These are phyloP conservation scores for Aspergillus floridensis DNA, from an alignment of 2,329 filamentous ascomycete genomes.

Conservation along the genomic window DNA sequence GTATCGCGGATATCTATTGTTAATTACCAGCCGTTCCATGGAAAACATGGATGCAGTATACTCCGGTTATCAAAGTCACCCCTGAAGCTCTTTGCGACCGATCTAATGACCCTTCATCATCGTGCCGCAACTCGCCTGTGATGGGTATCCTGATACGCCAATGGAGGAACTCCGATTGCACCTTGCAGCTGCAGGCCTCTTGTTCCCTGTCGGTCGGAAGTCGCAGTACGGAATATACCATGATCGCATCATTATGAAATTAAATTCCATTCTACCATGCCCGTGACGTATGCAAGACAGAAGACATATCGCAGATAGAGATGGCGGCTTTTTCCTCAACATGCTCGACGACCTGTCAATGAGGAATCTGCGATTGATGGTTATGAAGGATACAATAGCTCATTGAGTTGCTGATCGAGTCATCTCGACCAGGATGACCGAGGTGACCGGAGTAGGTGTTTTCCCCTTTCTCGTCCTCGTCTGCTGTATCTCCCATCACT, in stretches of 20 bases:
- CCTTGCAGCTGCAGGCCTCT: conserved; percentile 11
- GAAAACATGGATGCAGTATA: not conserved
- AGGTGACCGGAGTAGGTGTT: too few relatives aligned
- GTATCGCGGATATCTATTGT: not conserved
- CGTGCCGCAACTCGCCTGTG: not conserved
- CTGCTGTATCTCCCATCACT: not conserved
- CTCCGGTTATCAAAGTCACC: not conserved
- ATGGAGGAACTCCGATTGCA: not conserved
- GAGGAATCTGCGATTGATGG: too few relatives aligned
- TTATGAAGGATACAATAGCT: not conserved
- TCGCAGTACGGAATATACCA: not conserved
- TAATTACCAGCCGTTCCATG: not conserved
- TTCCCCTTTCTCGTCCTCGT: not conserved
- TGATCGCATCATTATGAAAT: conserved; percentile 1
- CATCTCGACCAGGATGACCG: not conserved
- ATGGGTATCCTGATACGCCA: conserved; percentile 5
- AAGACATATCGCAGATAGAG: not conserved
- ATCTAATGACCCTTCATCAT: conserved; percentile 1
- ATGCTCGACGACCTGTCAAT: not conserved
- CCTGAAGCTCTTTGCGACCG: conserved; percentile 1
- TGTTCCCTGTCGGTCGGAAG: conserved; percentile 12
- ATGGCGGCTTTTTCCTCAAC: not conserved
- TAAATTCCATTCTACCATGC: not conserved
- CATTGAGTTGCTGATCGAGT: not conserved
- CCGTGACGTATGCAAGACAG: conserved; percentile 7